These are phyloP conservation scores for Centella asiatica DNA, from an alignment of 129 eudicot species.

Conservation along the genomic window DNA sequence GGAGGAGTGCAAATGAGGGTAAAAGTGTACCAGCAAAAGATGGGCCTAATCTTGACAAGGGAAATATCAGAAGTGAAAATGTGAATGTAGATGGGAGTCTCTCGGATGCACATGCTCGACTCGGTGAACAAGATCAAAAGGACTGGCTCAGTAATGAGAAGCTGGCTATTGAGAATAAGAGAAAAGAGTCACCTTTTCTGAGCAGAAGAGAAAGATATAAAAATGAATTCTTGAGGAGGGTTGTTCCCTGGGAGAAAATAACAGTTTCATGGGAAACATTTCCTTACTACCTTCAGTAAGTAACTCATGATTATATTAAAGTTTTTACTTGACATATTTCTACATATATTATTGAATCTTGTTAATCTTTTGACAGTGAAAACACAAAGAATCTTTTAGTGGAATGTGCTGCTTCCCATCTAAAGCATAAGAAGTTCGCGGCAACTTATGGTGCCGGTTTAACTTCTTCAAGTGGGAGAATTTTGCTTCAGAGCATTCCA, in stretches of 20 bases:
- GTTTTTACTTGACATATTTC: not conserved
- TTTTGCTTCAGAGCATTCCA: conserved; percentile 90
- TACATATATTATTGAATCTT: conserved; percentile 8
- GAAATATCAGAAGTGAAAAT: conserved; percentile 21
- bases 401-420: conserved; percentile 84
- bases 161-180: conserved; percentile 68
- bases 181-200: conserved; percentile 81
- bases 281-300: conserved; percentile 78
- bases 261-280: conserved; percentile 87
- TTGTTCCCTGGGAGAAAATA: conserved; percentile 88
- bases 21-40: conserved; percentile 46
- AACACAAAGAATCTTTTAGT: conserved; percentile 59
- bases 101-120: conserved; percentile 71
- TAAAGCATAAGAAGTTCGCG: conserved; percentile 62
- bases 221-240: conserved; percentile 70
- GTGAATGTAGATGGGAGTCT: conserved; percentile 26
- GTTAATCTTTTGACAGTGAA: conserved; percentile 39
- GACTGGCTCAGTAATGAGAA: conserved; percentile 90
- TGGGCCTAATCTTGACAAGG: conserved; percentile 32
- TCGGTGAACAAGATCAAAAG: conserved; percentile 85
- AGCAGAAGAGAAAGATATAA: conserved; percentile 59
- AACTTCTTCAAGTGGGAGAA: conserved; percentile 79
- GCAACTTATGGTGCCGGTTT: conserved; percentile 62
- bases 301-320: conserved; percentile 2
- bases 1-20: conserved; percentile 68